Evolutionary conservation across 2,329 filamentous ascomycete genomes (phyloP).

Genomic region (Alternaria postmessia): DNA sequence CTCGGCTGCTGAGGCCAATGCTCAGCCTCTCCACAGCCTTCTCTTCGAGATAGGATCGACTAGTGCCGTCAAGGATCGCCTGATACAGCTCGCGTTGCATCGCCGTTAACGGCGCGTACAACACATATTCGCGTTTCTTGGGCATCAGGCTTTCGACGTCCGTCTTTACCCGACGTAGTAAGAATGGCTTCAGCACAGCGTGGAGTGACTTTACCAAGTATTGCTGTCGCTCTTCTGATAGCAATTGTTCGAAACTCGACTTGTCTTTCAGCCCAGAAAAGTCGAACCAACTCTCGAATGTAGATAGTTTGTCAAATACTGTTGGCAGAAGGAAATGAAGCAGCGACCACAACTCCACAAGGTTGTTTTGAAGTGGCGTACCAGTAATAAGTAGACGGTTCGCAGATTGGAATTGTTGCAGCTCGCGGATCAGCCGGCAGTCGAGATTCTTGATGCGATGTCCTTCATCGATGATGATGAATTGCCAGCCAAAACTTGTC

Average conservation of each 20-base stretch:
- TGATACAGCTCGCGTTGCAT: constrained; percentile 93
- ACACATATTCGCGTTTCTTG: constrained; percentile 94
- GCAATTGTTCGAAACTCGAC: constrained; percentile 76
- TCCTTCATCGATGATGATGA: constrained; percentile 97
- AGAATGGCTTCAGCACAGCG: constrained; percentile 87
- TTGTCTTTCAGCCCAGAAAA: constrained; percentile 92
- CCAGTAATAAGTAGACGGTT: constrained; percentile 93
- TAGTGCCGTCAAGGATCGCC: constrained; percentile 69
- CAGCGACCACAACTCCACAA: constrained; percentile 93
- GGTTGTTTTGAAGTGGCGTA: constrained; percentile 93
- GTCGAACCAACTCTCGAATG: constrained; percentile 96
- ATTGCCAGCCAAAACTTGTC: constrained; percentile 89
- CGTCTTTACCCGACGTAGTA: constrained; percentile 87
- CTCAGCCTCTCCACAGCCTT: constrained; percentile 75
- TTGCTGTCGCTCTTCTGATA: constrained; percentile 79
- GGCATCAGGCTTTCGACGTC: constrained; percentile 93
- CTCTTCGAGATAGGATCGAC: constrained; percentile 70
- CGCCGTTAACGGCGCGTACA: constrained; percentile 90
- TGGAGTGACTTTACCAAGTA: constrained; percentile 88
- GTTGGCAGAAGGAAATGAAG: constrained; percentile 92
- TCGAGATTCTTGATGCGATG: constrained; percentile 98
- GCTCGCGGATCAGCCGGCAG: constrained; percentile 85
- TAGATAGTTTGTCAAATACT: constrained; percentile 91
- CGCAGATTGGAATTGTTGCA: constrained; percentile 87
- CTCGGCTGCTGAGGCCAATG: constrained; percentile 48